Evolutionary conservation across 139 green algal genomes (phyloP).

Genomic region (Klebsormidium nitens): DNA sequence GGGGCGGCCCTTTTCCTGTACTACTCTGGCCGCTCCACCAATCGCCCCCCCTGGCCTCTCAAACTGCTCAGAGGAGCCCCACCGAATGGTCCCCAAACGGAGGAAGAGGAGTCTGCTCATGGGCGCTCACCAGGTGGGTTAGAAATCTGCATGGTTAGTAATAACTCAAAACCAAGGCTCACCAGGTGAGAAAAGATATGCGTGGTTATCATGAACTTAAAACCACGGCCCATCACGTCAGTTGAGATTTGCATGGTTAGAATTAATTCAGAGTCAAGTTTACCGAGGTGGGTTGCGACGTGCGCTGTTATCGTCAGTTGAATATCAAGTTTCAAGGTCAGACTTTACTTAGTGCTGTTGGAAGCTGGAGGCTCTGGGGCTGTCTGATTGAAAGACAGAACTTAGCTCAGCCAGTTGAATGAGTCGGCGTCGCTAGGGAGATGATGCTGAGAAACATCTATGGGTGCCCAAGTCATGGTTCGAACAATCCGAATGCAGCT

Average conservation of each 20-base stretch:
- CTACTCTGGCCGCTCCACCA: conserved; percentile 13
- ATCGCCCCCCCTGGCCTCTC: not conserved
- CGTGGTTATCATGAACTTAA: not conserved
- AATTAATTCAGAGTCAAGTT: not conserved
- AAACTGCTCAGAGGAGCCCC: not conserved
- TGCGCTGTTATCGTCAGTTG: not conserved
- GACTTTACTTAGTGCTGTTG: too few species aligned
- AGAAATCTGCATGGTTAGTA: not conserved
- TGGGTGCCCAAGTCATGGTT: too few species aligned
- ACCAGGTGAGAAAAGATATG: not conserved
- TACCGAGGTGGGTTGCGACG: not conserved
- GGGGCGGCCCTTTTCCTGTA: conserved; percentile 25
- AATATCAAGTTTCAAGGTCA: too few species aligned
- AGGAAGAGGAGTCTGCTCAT: not conserved
- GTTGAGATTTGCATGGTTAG: not conserved
- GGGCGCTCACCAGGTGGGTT: not conserved
- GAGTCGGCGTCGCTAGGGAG: too few species aligned
- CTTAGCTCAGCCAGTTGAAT: too few species aligned
- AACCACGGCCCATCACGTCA: not conserved
- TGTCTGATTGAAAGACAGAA: too few species aligned
- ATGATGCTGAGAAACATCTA: too few species aligned
- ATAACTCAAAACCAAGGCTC: not conserved
- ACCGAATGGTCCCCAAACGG: not conserved
- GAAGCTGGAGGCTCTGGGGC: too few species aligned
- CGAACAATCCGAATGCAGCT: too few species aligned